Conservation (phyloP, 768 basidiomycete species). For the Suillus sp. region DNA sequence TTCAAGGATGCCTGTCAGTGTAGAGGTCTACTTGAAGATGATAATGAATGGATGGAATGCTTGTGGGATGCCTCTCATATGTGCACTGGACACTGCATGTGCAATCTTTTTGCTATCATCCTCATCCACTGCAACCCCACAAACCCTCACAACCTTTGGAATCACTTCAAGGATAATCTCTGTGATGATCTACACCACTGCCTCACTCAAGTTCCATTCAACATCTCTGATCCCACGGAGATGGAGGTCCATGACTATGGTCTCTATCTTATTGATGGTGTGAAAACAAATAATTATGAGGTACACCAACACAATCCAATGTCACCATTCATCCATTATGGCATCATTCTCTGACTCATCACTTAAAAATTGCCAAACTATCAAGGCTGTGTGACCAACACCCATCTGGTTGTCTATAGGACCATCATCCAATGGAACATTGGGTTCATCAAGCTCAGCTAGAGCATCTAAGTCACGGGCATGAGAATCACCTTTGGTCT, state of each 20-base stretch:
- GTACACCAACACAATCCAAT: too few relatives aligned
- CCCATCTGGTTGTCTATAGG: too few relatives aligned
- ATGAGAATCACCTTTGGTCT: too few relatives aligned
- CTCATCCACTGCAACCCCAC: constrained; percentile 37
- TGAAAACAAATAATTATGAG: constrained; percentile 6
- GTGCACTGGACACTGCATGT: constrained; percentile 38
- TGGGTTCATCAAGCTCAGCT: too few relatives aligned
- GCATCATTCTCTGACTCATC: too few relatives aligned
- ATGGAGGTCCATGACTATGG: constrained; percentile 44
- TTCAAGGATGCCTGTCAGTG: constrained; percentile 46
- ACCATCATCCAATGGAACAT: too few relatives aligned
- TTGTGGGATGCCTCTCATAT: constrained; percentile 43
- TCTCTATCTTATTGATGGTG: constrained; percentile 39
- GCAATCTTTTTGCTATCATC: constrained; percentile 43
- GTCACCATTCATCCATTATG: too few relatives aligned
- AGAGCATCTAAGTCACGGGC: too few relatives aligned
- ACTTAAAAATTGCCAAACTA: too few relatives aligned
- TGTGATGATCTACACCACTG: constrained; percentile 42
- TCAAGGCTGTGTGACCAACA: too few relatives aligned
- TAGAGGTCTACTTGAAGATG: constrained; percentile 46
- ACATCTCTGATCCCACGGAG: constrained; percentile 24
- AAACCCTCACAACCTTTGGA: constrained; percentile 40
- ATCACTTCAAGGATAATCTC: constrained; percentile 33
- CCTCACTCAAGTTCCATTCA: constrained; percentile 17
- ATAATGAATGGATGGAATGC: constrained; percentile 48